Evolutionary conservation across 2,329 filamentous ascomycete species (phyloP).

Genomic region (Podosphaera leucotricha): DNA sequence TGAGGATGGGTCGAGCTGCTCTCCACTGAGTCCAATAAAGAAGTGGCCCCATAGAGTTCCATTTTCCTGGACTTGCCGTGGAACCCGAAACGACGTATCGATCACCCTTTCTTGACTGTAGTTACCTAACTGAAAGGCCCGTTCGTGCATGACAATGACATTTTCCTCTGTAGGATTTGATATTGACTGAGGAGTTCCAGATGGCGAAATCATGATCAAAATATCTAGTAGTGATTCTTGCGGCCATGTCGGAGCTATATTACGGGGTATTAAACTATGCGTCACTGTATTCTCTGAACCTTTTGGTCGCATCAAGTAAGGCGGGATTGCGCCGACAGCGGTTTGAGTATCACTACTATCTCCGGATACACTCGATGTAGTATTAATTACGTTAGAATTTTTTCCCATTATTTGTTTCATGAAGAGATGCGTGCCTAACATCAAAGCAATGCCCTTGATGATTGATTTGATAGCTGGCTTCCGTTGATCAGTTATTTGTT

Average conservation of each 20-base stretch:
- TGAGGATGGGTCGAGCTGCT: constrained; percentile 49
- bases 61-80: constrained; percentile 63
- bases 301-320: constrained; percentile 40
- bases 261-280: constrained; percentile 41
- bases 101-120: constrained; percentile 56
- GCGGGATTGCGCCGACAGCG: constrained; percentile 33
- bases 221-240: constrained; percentile 59
- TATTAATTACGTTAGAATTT: constrained; percentile 19
- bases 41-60: constrained; percentile 91
- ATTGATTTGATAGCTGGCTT: constrained; percentile 17
- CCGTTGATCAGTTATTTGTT: background rate
- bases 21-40: constrained; percentile 58
- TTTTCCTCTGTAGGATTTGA: constrained; percentile 39
- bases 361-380: constrained; percentile 28
- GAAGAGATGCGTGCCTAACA: constrained; percentile 30
- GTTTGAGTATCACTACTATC: constrained; percentile 28
- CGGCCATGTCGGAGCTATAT: constrained; percentile 73
- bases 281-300: constrained; percentile 34
- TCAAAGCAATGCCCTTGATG: constrained; percentile 30
- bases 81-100: constrained; percentile 56
- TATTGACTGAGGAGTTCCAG: constrained; percentile 43
- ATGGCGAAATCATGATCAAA: constrained; percentile 60
- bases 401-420: constrained; percentile 29
- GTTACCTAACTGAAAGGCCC: constrained; percentile 55
- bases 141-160: constrained; percentile 50